Conservation (phyloP, 768 basidiomycete genomes). For the Lactarius vividus region DNA sequence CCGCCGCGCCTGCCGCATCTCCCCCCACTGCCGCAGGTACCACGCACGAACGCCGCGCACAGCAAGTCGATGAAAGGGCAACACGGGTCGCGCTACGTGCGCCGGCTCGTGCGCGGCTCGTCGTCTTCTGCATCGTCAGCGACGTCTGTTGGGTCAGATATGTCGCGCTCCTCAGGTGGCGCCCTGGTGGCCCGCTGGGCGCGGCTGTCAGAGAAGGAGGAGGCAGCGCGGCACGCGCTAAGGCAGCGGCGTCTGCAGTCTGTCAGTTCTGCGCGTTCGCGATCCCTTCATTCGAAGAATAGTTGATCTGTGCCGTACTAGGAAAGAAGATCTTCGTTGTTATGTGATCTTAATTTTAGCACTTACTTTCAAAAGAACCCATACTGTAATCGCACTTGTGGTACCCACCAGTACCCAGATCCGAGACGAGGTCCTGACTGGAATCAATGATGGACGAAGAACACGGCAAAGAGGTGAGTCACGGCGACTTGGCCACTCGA, state of each 20-base stretch:
- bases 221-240: conserved; percentile 24
- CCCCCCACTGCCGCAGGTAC: background rate
- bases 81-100: conserved; percentile 10
- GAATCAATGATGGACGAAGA: too few relatives aligned
- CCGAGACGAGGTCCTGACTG: too few relatives aligned
- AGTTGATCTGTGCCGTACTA: background rate
- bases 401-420: too few relatives aligned
- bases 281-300: background rate
- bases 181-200: conserved; percentile 9
- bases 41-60: conserved; percentile 3
- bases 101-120: background rate
- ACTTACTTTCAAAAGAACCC: background rate
- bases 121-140: conserved; percentile 18
- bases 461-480: too few relatives aligned
- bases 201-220: conserved; percentile 25
- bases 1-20: conserved; percentile 15
- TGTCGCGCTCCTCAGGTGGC: conserved; percentile 21
- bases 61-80: conserved; percentile 8
- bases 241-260: conserved; percentile 20
- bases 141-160: conserved; percentile 27
- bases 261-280: background rate
- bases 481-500: too few relatives aligned
- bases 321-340: background rate
- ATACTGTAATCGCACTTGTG: background rate
- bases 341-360: background rate